These are phyloP conservation scores for Symmetrospora coprosmae DNA, from an alignment of 768 basidiomycete species.

Conservation along the genomic window DNA sequence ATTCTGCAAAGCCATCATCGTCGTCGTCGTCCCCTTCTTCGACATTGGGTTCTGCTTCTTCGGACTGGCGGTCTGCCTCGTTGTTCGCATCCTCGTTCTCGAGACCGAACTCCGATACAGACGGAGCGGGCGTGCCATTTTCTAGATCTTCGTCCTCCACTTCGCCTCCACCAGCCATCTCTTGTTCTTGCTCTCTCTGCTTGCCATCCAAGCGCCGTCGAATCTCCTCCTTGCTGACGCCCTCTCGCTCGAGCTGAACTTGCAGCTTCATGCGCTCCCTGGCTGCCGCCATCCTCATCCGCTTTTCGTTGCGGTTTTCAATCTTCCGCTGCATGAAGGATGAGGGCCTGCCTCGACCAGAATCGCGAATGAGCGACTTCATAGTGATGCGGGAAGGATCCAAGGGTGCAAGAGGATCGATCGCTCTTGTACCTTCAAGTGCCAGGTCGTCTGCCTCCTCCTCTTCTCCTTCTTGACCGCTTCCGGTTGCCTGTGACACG, in stretches of 20 bases:
- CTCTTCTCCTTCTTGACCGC: neutral
- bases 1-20: slow-evolving; percentile 52
- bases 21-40: slow-evolving; percentile 45
- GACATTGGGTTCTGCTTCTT: slow-evolving; percentile 28
- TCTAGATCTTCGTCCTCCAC: too few relatives aligned
- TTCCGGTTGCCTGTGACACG: too few relatives aligned
- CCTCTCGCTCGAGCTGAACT: neutral
- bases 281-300: neutral
- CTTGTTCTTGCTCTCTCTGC: neutral
- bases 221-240: neutral
- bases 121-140: too few relatives aligned
- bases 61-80: slow-evolving; percentile 20
- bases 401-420: neutral
- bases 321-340: neutral
- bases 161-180: too few relatives aligned
- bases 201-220: neutral
- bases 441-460: neutral
- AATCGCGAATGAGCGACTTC: neutral
- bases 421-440: neutral
- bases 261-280: slow-evolving; percentile 5
- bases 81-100: neutral
- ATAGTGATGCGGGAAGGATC: slow-evolving; percentile 1
- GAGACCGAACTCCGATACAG: too few relatives aligned
- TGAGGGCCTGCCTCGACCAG: neutral
- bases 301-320: neutral